phyloP scores from a whole-genome alignment of 148 eudicot genomes.

The Spergularia marina region DNA sequence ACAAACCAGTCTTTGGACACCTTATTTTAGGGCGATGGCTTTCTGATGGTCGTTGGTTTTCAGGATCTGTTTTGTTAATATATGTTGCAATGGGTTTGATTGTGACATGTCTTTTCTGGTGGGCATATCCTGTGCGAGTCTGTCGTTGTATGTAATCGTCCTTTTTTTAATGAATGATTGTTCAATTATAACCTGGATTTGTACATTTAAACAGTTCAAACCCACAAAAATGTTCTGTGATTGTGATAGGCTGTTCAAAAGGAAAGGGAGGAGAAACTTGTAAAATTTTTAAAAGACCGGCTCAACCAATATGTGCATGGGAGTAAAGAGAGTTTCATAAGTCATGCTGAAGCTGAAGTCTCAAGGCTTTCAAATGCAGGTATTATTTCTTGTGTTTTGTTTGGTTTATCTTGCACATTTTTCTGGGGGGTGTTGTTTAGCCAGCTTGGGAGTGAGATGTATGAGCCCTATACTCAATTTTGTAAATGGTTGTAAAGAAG shows the following conservation, averaged over 20 bases:
- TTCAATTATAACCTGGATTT: neutral
- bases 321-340: slow-evolving; percentile 68
- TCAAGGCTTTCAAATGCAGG: slow-evolving; percentile 91
- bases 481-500: neutral
- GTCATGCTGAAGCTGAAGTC: slow-evolving; percentile 83
- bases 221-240: slow-evolving; percentile 8
- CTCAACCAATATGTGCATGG: slow-evolving; percentile 83
- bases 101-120: neutral
- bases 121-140: neutral
- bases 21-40: no score
- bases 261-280: slow-evolving; percentile 94
- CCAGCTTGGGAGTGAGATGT: neutral
- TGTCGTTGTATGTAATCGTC: neutral
- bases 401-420: no score
- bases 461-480: neutral
- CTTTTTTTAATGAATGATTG: neutral
- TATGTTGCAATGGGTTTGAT: neutral
- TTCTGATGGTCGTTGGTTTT: neutral
- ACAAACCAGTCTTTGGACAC: no score
- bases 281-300: slow-evolving; percentile 60
- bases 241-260: slow-evolving; percentile 67
- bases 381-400: slow-evolving; percentile 19
- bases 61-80: neutral
- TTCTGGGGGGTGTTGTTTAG: neutral
- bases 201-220: neutral